A percentile compares a stretch with the other conserved stretches of the same genome.
phyloP scores from a whole-genome alignment of 805 yeast species.

The Saccharomycopsis babjevae region DNA sequence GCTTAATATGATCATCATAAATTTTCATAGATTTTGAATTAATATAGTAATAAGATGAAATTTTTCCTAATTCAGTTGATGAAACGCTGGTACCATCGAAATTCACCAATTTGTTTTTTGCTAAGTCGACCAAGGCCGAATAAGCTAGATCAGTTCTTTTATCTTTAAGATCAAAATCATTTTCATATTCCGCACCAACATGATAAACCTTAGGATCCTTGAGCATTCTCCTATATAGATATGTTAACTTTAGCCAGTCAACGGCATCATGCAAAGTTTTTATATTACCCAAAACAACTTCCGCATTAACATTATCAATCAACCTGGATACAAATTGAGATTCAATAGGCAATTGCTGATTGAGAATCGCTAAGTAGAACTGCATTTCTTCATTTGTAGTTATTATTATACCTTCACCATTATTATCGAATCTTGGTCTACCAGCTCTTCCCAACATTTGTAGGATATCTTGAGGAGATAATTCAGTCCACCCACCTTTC shows the following conservation, averaged over 20 bases:
- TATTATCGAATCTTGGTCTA: constrained; percentile 84
- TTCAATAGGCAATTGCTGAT: constrained; percentile 88
- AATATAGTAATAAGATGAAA: constrained; percentile 83
- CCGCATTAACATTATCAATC: constrained; percentile 78
- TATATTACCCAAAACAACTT: constrained; percentile 65
- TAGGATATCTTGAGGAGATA: constrained; percentile 89
- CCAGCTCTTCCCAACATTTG: constrained; percentile 99
- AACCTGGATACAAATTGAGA: constrained; percentile 67
- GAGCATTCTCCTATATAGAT: constrained; percentile 69
- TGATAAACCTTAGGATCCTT: constrained; percentile 64
- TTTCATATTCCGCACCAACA: constrained; percentile 54
- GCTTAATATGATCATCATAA: constrained; percentile 47
- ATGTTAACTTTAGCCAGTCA: constrained; percentile 72
- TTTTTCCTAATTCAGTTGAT: constrained; percentile 65
- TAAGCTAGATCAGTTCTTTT: constrained; percentile 63
- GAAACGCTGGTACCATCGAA: constrained; percentile 44
- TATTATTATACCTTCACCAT: constrained; percentile 90
- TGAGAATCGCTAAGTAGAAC: constrained; percentile 80
- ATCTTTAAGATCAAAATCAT: constrained; percentile 37
- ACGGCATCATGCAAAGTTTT: constrained; percentile 53
- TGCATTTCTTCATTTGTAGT: constrained; percentile 80
- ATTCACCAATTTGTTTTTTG: constrained; percentile 43
- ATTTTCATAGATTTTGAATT: constrained; percentile 59
- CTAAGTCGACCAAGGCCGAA: constrained; percentile 58
- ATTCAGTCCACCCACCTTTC: constrained; percentile 76